phyloP scores from a whole-genome alignment of 2,329 filamentous ascomycete species.

The Colletotrichum australisinense region DNA sequence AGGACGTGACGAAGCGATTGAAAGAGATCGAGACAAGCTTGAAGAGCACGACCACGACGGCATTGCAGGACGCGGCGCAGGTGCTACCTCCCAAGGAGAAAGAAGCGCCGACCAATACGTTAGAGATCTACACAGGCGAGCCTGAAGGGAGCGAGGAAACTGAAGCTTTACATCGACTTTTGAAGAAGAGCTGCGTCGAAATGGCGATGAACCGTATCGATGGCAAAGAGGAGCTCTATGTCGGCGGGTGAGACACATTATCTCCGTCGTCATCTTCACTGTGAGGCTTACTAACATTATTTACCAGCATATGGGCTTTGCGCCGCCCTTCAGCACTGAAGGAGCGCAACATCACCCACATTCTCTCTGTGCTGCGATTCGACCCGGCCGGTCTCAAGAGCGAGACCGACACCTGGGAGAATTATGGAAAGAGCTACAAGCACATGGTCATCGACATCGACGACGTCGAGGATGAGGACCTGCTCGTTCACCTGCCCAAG shows the following conservation, averaged over 20 bases:
- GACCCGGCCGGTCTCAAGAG: slow-evolving; percentile 56
- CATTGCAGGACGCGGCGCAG: background rate
- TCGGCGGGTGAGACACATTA: slow-evolving; percentile 47
- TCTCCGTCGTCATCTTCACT: background rate
- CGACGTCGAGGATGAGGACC: slow-evolving; percentile 89
- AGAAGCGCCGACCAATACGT: background rate
- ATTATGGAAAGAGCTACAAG: slow-evolving; percentile 68
- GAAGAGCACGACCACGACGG: background rate
- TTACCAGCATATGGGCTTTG: slow-evolving; percentile 79
- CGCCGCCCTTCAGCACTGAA: slow-evolving; percentile 77
- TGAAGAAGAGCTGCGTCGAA: slow-evolving; percentile 45
- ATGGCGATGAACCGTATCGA: slow-evolving; percentile 58
- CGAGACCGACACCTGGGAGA: slow-evolving; percentile 62
- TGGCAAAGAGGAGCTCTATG: slow-evolving; percentile 53
- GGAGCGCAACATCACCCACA: slow-evolving; percentile 84
- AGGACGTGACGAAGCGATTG: slow-evolving; percentile 12
- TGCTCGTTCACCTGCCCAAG: slow-evolving; percentile 82
- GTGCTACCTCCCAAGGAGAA: background rate
- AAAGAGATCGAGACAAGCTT: slow-evolving; percentile 4
- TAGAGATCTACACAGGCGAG: background rate
- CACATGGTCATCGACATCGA: slow-evolving; percentile 88
- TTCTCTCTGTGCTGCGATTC: slow-evolving; percentile 84
- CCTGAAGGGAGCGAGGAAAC: background rate
- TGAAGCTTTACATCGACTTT: background rate
- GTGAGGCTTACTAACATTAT: slow-evolving; percentile 20